These are phyloP conservation scores for Monosporascus cannonballus DNA, from an alignment of 2,329 filamentous ascomycete genomes.

Conservation along the genomic window DNA sequence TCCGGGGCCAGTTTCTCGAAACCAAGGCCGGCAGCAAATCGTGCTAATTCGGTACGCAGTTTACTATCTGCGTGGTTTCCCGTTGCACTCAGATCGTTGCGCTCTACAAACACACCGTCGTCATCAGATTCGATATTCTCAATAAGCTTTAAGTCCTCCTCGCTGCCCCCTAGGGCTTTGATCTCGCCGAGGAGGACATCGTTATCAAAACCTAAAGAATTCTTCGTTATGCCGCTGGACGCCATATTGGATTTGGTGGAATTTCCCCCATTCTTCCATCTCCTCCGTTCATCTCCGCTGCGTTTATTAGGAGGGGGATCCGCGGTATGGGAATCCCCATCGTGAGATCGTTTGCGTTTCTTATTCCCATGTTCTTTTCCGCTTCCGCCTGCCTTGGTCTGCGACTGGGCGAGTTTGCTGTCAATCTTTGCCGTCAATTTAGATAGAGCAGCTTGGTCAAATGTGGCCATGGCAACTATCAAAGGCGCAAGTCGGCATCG, in stretches of 20 bases:
- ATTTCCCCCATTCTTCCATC: constrained; percentile 15
- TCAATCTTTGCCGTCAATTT: constrained; percentile 53
- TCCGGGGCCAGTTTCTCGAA: constrained; percentile 38
- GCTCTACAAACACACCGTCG: constrained; percentile 26
- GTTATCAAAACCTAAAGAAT: constrained; percentile 6
- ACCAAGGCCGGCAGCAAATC: constrained; percentile 45
- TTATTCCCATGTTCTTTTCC: constrained; percentile 27
- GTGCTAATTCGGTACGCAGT: constrained; percentile 44
- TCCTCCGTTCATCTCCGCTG: constrained; percentile 6
- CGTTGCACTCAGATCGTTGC: constrained; percentile 22
- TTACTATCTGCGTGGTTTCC: constrained; percentile 35
- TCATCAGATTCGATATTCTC: constrained; percentile 47
- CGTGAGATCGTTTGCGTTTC: constrained; percentile 35
- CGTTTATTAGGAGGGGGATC: constrained; percentile 21
- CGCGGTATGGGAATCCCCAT: constrained; percentile 18
- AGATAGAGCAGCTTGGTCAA: constrained; percentile 45
- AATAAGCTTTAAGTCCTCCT: constrained; percentile 57
- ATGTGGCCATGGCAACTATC: constrained; percentile 24
- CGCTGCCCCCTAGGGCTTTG: constrained; percentile 57
- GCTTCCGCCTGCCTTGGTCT: constrained; percentile 19
- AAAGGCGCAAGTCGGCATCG: not conserved
- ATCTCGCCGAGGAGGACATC: constrained; percentile 54
- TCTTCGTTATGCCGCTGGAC: constrained; percentile 15
- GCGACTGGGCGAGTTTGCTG: constrained; percentile 38
- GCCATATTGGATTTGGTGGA: constrained; percentile 6